phyloP scores from a whole-genome alignment of 2,329 filamentous ascomycete species.

The Ophiostoma himal-ulmi region DNA sequence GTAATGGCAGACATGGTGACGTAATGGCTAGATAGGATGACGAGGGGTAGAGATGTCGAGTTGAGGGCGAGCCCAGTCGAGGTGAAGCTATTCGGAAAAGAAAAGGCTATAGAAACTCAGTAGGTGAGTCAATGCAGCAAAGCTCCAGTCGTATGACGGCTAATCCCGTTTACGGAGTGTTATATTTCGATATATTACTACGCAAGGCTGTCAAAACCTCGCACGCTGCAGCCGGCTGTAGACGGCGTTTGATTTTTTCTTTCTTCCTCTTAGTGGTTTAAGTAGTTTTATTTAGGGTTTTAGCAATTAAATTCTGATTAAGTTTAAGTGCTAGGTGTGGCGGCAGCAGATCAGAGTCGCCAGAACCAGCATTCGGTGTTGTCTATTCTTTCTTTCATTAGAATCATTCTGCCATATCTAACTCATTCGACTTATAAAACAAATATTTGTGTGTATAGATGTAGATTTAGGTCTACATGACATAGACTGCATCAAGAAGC shows the following conservation, averaged over 20 bases:
- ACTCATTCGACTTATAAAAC: too few species aligned
- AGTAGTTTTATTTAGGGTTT: background rate
- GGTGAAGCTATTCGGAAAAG: background rate
- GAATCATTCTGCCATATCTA: too few species aligned
- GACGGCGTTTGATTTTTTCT: conserved; percentile 8
- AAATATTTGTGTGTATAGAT: too few species aligned
- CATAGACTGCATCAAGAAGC: background rate
- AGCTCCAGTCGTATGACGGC: conserved; percentile 6
- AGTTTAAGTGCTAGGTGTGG: background rate
- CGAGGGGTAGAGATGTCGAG: background rate
- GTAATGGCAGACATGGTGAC: conserved; percentile 27
- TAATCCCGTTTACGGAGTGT: background rate
- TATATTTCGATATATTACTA: background rate
- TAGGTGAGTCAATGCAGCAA: background rate
- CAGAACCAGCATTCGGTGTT: background rate
- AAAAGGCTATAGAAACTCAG: background rate
- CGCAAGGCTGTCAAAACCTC: background rate
- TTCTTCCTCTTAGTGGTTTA: background rate
- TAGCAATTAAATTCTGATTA: background rate
- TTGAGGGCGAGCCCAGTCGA: background rate
- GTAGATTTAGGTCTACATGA: too few species aligned
- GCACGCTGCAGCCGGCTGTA: background rate
- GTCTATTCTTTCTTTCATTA: too few species aligned
- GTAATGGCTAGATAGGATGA: background rate
- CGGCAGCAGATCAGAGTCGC: background rate